phyloP scores from a whole-genome alignment of 1,139 yeast genomes.

The Taphrina confusa region DNA sequence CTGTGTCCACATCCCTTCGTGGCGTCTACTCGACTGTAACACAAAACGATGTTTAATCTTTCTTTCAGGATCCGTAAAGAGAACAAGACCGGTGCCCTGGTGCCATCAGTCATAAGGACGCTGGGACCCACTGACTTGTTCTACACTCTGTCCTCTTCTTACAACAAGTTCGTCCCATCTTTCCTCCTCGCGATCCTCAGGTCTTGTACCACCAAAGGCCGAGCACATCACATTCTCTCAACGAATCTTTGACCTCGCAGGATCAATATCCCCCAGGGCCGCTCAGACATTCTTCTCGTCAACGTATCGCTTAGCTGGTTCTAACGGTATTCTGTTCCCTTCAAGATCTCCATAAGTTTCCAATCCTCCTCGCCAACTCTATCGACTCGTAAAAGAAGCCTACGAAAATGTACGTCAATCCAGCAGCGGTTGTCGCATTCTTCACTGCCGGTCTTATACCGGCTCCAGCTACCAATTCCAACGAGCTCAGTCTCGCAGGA shows the following conservation, averaged over 20 bases:
- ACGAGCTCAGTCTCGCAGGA: neutral
- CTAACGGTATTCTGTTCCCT: neutral
- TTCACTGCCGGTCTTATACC: neutral
- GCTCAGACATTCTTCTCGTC: neutral
- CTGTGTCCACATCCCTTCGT: neutral
- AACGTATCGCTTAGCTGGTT: conserved; percentile 1
- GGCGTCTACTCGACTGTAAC: neutral
- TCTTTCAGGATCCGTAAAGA: neutral
- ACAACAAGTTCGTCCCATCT: neutral
- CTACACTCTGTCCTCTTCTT: neutral
- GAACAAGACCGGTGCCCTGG: neutral
- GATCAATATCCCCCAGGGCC: no score
- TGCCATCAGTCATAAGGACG: neutral
- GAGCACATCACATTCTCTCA: neutral
- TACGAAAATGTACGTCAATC: conserved; percentile 17
- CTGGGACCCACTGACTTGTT: neutral
- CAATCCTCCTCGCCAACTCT: neutral
- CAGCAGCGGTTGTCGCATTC: conserved; percentile 20
- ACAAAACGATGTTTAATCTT: neutral
- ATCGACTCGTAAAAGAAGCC: neutral
- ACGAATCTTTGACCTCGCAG: no score
- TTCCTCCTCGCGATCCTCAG: no score
- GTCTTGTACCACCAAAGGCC: no score
- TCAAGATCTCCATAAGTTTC: neutral
- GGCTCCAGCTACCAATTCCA: neutral